Conservation (phyloP, 2,329 filamentous ascomycete genomes). For the Penicillium frequentans region DNA sequence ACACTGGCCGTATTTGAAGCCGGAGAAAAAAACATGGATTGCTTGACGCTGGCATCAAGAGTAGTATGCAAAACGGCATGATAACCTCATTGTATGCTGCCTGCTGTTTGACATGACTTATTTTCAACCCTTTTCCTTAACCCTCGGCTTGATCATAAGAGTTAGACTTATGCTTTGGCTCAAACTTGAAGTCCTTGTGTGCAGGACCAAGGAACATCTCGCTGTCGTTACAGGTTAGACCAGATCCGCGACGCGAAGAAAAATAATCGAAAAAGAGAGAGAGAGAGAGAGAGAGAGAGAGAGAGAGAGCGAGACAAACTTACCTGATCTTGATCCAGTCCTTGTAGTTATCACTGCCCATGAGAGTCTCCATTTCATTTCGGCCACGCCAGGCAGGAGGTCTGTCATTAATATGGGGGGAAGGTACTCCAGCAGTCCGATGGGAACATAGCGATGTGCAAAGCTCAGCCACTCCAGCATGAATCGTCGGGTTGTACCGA, state of each 20-base stretch:
- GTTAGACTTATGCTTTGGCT: constrained; percentile 63
- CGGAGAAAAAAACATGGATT: no score
- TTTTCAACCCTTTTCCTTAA: neutral
- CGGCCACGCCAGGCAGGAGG: constrained; percentile 81
- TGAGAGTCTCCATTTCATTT: constrained; percentile 89
- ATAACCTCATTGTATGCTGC: neutral
- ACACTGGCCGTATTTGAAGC: no score
- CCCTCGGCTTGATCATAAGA: constrained; percentile 3
- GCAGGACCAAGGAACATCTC: constrained; percentile 97
- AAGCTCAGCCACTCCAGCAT: constrained; percentile 96
- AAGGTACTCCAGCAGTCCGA: constrained; percentile 83
- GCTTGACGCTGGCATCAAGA: no score
- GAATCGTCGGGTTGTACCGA: constrained; percentile 88
- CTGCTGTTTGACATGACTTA: neutral
- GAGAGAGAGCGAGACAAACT: constrained; percentile 31
- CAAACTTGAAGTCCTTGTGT: constrained; percentile 86
- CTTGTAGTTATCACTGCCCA: constrained; percentile 86
- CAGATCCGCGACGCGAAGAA: neutral
- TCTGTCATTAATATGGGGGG: constrained; percentile 84
- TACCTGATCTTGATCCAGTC: constrained; percentile 99
- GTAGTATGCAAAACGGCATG: neutral
- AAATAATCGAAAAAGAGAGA: neutral
- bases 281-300: neutral
- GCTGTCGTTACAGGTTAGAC: constrained; percentile 48
- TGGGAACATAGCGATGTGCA: constrained; percentile 83